These are phyloP conservation scores for Penicillium antarcticum DNA, from an alignment of 495 filamentous ascomycete species.

Conservation along the genomic window DNA sequence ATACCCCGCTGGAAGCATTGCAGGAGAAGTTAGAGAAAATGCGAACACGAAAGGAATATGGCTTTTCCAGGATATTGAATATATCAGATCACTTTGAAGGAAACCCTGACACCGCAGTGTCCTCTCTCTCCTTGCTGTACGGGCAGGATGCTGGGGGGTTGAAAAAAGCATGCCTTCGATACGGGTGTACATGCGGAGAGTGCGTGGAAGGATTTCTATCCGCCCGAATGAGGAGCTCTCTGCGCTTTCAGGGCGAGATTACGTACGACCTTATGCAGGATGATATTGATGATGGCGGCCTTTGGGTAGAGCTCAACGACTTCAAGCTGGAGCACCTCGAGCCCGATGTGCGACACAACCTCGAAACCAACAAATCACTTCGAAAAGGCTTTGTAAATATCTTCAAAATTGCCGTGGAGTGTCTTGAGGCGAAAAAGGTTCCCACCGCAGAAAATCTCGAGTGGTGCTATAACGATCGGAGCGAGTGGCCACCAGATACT, in stretches of 20 bases:
- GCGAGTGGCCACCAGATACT: constrained; percentile 23
- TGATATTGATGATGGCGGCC: constrained; percentile 12
- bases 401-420: constrained; percentile 17
- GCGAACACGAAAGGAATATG: constrained; percentile 11
- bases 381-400: constrained; percentile 27
- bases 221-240: constrained; percentile 28
- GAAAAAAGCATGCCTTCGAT: constrained; percentile 17
- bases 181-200: constrained; percentile 27
- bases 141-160: constrained; percentile 9
- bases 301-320: constrained; percentile 14
- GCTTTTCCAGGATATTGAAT: constrained; percentile 2
- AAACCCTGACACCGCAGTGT: constrained; percentile 18
- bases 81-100: constrained; percentile 25
- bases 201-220: constrained; percentile 30
- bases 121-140: constrained; percentile 21
- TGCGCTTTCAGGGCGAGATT: constrained; percentile 17
- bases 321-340: constrained; percentile 12
- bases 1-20: constrained; percentile 25
- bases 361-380: constrained; percentile 27
- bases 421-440: constrained; percentile 15
- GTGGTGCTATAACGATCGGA: constrained; percentile 14
- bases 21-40: constrained; percentile 17
- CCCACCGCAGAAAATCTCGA: constrained; percentile 21
- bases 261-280: constrained; percentile 11
- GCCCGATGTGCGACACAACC: constrained; percentile 22